Evolutionary conservation across 2,329 filamentous ascomycete species (phyloP).

Genomic region (Ambrosiella beaveri): DNA sequence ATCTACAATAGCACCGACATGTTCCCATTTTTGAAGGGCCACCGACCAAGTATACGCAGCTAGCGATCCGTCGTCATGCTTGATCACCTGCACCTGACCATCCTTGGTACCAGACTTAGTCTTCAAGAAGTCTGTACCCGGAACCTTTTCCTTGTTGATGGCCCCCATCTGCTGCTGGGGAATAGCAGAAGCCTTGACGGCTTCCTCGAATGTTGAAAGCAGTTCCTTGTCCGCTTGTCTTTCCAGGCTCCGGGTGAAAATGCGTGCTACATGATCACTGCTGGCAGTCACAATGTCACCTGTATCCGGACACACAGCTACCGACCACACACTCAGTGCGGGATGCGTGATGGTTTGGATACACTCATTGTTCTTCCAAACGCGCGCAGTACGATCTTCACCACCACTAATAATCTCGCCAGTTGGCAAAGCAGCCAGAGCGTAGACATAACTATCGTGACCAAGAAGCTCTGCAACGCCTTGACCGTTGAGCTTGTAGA

Average conservation of each 20-base stretch:
- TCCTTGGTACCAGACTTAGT: conserved; percentile 83
- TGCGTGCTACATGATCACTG: conserved; percentile 68
- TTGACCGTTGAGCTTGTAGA: conserved; percentile 71
- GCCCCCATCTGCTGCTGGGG: conserved; percentile 68
- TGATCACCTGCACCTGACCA: conserved; percentile 86
- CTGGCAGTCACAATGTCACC: conserved; percentile 90
- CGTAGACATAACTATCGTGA: conserved; percentile 92
- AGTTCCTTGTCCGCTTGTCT: conserved; percentile 52
- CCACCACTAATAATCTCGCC: conserved; percentile 83
- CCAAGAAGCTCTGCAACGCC: conserved; percentile 64
- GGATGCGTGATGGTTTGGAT: conserved; percentile 93
- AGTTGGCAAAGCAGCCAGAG: conserved; percentile 56
- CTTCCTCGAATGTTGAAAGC: conserved; percentile 60
- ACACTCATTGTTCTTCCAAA: conserved; percentile 74
- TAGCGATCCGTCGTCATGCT: conserved; percentile 61
- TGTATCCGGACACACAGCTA: conserved; percentile 63
- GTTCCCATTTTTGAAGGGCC: conserved; percentile 56
- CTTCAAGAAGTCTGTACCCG: conserved; percentile 71
- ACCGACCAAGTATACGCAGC: conserved; percentile 79
- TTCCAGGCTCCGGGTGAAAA: conserved; percentile 61
- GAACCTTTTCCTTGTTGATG: conserved; percentile 82
- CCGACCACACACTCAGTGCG: conserved; percentile 88
- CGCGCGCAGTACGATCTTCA: conserved; percentile 79
- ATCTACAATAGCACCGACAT: conserved; percentile 88
- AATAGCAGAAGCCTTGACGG: conserved; percentile 69